Evolutionary conservation across 1,284 basidiomycete genomes (phyloP).

Genomic region (Trametes pubescens): DNA sequence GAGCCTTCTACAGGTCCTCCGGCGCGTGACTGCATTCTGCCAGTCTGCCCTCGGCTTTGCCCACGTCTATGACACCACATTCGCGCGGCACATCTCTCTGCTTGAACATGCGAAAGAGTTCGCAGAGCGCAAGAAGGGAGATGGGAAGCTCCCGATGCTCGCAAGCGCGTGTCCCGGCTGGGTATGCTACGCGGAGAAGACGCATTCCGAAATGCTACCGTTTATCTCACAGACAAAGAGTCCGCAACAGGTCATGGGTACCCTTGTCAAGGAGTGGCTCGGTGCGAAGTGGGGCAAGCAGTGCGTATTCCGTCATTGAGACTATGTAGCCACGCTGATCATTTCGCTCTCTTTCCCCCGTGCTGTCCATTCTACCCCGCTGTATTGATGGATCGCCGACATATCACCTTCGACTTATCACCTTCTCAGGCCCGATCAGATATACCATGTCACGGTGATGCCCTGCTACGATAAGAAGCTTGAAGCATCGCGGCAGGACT

Average conservation of each 20-base stretch:
- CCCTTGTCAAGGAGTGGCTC: slow-evolving; percentile 90
- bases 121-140: slow-evolving; percentile 63
- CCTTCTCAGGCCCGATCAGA: slow-evolving; percentile 69
- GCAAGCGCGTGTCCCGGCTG: slow-evolving; percentile 98
- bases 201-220: slow-evolving; percentile 92
- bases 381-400: slow-evolving; percentile 12
- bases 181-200: slow-evolving; percentile 99
- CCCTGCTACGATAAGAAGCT: slow-evolving; percentile 99
- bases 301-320: slow-evolving; percentile 53
- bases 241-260: slow-evolving; percentile 94
- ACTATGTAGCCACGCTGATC: slow-evolving; percentile 22
- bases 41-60: slow-evolving; percentile 69
- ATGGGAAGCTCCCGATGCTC: slow-evolving; percentile 80
- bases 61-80: slow-evolving; percentile 92
- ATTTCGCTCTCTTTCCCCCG: slow-evolving; percentile 10
- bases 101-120: slow-evolving; percentile 88
- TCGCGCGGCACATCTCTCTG: slow-evolving; percentile 89
- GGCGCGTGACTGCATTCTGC: slow-evolving; percentile 74
- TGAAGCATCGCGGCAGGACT: slow-evolving; percentile 93
- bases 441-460: slow-evolving; percentile 98
- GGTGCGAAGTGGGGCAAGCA: slow-evolving; percentile 66
- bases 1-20: slow-evolving; percentile 67
- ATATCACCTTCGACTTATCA: not conserved
- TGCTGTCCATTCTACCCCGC: slow-evolving; percentile 25
- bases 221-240: slow-evolving; percentile 91